These are phyloP conservation scores for Casaregolazyma suthepensis DNA, from an alignment of 1,139 yeast species.

Conservation along the genomic window DNA sequence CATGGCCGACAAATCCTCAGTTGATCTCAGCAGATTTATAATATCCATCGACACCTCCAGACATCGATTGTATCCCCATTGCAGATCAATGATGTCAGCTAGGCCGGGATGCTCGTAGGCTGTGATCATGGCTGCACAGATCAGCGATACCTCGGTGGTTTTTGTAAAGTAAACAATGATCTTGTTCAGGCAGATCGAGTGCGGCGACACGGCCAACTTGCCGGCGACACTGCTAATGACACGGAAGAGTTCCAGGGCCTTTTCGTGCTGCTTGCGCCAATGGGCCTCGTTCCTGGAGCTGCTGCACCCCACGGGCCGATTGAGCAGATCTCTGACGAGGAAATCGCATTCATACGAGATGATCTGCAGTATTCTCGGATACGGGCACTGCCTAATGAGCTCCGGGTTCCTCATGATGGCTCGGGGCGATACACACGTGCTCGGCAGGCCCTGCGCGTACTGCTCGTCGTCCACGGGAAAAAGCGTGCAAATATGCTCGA, in stretches of 20 bases:
- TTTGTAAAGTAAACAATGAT: background rate
- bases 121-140: background rate
- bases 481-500: background rate
- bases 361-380: background rate
- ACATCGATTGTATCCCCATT: background rate
- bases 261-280: background rate
- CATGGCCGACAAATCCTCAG: background rate
- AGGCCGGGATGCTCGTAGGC: background rate
- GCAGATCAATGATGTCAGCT: background rate
- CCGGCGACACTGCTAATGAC: background rate
- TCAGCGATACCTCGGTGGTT: background rate
- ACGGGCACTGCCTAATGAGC: background rate
- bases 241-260: background rate
- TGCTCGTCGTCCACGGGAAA: conserved; percentile 4
- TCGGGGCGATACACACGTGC: background rate
- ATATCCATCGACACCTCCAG: background rate
- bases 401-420: background rate
- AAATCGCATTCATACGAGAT: background rate
- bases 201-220: background rate
- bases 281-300: background rate
- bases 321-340: background rate
- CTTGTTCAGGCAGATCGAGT: background rate
- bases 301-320: background rate
- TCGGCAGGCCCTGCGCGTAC: background rate
- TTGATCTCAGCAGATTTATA: background rate